phyloP scores from a whole-genome alignment of 768 basidiomycete genomes.

The Boletus reticuloceps region DNA sequence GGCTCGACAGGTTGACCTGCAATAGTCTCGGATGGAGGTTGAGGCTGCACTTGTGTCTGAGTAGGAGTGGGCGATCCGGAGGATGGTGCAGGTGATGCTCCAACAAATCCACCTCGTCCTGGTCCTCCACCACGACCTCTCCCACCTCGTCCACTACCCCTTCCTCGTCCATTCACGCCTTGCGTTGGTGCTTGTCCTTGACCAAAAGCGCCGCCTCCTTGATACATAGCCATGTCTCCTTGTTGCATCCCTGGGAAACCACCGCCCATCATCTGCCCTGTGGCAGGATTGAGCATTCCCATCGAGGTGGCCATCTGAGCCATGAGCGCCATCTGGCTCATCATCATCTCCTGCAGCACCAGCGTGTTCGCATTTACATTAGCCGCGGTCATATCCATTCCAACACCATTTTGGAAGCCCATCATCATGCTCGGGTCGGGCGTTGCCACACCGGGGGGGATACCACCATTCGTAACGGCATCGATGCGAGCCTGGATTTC shows the following conservation, averaged over 20 bases:
- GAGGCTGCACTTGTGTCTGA: slow-evolving; percentile 21
- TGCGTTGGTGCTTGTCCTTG: slow-evolving; percentile 19
- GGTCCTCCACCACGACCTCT: slow-evolving; percentile 44
- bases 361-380: slow-evolving; percentile 65
- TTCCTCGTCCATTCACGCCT: slow-evolving; percentile 37
- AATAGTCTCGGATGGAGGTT: slow-evolving; percentile 13
- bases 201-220: slow-evolving; percentile 27
- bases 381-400: slow-evolving; percentile 40
- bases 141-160: slow-evolving; percentile 46
- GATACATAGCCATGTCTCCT: slow-evolving; percentile 48
- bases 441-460: slow-evolving; percentile 31
- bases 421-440: slow-evolving; percentile 44
- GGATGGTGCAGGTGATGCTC: slow-evolving; percentile 21
- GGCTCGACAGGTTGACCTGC: slow-evolving; percentile 6
- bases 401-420: slow-evolving; percentile 43
- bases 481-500: slow-evolving; percentile 80
- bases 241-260: slow-evolving; percentile 61
- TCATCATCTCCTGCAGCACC: slow-evolving; percentile 85
- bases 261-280: slow-evolving; percentile 54
- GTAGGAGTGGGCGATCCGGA: slow-evolving; percentile 18
- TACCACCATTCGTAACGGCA: slow-evolving; percentile 61
- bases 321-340: slow-evolving; percentile 92
- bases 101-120: slow-evolving; percentile 41
- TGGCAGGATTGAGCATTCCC: slow-evolving; percentile 66
- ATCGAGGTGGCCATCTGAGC: slow-evolving; percentile 85